phyloP scores from a whole-genome alignment of 305 asterid species.

The Solanum hybrid region DNA sequence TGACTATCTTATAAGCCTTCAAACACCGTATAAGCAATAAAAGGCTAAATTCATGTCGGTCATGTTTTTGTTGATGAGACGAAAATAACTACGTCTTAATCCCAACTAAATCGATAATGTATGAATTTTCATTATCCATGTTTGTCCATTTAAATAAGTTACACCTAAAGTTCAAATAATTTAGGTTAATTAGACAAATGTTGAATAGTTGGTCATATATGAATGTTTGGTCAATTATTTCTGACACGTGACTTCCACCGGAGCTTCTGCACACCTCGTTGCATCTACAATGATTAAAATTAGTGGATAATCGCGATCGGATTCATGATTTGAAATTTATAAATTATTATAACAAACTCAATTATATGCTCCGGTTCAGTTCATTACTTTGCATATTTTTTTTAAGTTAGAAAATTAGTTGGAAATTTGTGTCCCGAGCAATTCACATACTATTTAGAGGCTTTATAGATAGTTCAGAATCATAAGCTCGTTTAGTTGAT shows the following conservation, averaged over 20 bases:
- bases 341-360: rapidly evolving
- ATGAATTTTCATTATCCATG: not conserved
- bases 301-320: rapidly evolving
- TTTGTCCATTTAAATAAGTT: not conserved
- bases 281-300: not conserved
- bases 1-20: not conserved
- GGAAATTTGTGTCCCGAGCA: too few relatives aligned
- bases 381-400: too few relatives aligned
- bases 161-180: not conserved
- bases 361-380: rapidly evolving
- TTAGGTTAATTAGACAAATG: not conserved
- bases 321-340: not conserved
- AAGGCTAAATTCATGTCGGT: not conserved
- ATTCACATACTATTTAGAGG: not conserved
- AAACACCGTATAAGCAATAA: not conserved
- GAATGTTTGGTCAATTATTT: not conserved
- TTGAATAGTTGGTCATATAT: not conserved
- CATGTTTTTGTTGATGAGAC: not conserved
- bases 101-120: not conserved
- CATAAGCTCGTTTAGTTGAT: too few relatives aligned
- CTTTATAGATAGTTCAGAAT: not conserved
- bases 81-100: not conserved
- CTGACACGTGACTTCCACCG: not conserved
- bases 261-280: not conserved
- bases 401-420: too few relatives aligned